A percentile compares a stretch with the other conserved stretches of the same genome.
phyloP scores from a whole-genome alignment of 345 rosid genomes.

The Salix arbutifolia region DNA sequence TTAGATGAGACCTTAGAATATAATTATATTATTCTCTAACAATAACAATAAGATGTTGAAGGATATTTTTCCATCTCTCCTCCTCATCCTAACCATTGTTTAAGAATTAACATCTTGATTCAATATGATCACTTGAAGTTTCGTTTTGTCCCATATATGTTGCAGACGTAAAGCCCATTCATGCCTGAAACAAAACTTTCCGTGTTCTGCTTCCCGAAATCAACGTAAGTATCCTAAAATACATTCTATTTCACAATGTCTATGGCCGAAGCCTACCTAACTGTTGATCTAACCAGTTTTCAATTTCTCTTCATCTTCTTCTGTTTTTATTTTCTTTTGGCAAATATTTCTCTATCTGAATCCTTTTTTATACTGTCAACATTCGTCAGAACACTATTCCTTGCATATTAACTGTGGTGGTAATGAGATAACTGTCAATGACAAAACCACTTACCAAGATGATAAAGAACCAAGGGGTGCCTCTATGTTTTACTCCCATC shows the following conservation, averaged over 20 bases:
- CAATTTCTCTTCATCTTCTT: neutral
- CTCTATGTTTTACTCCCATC: conserved; percentile 42
- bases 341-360: neutral
- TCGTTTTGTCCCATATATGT: conserved; percentile 2
- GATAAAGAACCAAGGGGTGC: conserved; percentile 68
- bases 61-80: neutral
- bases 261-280: neutral
- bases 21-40: no score
- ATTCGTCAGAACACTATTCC: conserved; percentile 42
- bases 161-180: conserved; percentile 51
- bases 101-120: neutral
- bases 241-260: neutral
- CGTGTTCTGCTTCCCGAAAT: conserved; percentile 45
- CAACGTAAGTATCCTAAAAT: conserved; percentile 39
- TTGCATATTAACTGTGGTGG: conserved; percentile 86
- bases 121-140: neutral
- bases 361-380: neutral
- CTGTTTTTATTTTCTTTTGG: neutral
- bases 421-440: conserved; percentile 28
- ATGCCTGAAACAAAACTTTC: conserved; percentile 59
- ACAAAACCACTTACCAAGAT: conserved; percentile 40
- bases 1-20: no score
- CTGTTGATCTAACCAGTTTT: neutral
- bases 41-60: neutral
- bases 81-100: neutral